Base-by-base conservation (phyloP, 345 rosid species). In the Eucalyptus globulus region DNA sequence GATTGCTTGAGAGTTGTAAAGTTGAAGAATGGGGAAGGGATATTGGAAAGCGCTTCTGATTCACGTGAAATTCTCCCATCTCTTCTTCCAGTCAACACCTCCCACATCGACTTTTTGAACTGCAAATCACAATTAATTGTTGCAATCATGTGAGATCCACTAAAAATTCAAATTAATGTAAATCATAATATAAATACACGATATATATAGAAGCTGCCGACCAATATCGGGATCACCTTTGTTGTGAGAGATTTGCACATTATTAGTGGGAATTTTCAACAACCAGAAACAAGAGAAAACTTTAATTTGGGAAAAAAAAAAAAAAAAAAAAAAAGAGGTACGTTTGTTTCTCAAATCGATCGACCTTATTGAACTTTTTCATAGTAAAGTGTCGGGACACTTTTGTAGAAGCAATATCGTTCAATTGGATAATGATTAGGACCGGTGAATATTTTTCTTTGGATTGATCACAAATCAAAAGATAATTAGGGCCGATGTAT, bases 71-170 rank as follows among this genome's bases (percentile, higher is more conserved):
- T 89, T 50, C 43, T 37, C 51, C 95, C 92, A 51, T 94, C 95
- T 60, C 94, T 94, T 90, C 95, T 91, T 15, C 95, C 95, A 2
- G 93, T 83, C 17, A 89, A 89, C 44, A 92, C 95, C 43, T 72
- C 83, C 95, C 95, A 93, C 67, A 91, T 87, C 6, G 95, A 91
- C 85, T 92, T 91, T 24, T 91, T 89, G 58, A 91, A 89, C 94
- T 94, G 90, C 89, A 50, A 31, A 72, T 34, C 44, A 34, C 81
- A 72, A 34, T 72, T 17, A 10, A 34, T 72, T 37, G 81, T 21
- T 10, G 44, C 45, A 19, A 34, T 19, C 22, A 72, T 19, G 26
- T 72, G 45, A 34, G 81, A 37, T 72, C 45, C 44, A 72, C 81
- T 17, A 72, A 72, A 34, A 72, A 0, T 2, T 72, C 43, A 34